These are phyloP conservation scores for Calonectria pseudoturangicola DNA, from an alignment of 2,329 filamentous ascomycete genomes.

Conservation along the genomic window DNA sequence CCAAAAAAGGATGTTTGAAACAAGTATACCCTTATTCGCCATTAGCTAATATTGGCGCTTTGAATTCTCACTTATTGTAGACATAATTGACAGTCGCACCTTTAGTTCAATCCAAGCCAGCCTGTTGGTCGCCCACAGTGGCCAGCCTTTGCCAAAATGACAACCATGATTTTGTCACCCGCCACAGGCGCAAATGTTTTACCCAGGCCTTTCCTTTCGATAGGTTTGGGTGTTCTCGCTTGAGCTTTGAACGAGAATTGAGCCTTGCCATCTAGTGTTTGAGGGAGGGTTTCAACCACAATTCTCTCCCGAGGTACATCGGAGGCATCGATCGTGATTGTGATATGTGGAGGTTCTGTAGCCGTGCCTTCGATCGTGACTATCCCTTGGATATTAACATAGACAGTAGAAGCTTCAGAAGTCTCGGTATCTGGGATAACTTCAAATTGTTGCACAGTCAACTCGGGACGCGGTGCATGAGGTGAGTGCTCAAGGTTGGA, in stretches of 20 bases:
- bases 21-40: too few relatives aligned
- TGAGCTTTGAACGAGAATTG: constrained; percentile 22
- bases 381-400: not conserved
- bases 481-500: not conserved
- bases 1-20: too few relatives aligned
- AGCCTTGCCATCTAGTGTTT: not conserved
- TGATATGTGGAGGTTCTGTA: not conserved
- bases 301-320: constrained; percentile 1
- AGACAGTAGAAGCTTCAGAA: not conserved
- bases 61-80: not conserved
- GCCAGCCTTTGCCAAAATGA: constrained; percentile 23
- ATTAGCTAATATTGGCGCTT: too few relatives aligned
- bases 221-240: not conserved
- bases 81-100: too few relatives aligned
- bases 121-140: constrained; percentile 24
- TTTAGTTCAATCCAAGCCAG: constrained; percentile 36
- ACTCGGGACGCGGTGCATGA: not conserved
- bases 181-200: constrained; percentile 24
- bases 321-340: constrained; percentile 22
- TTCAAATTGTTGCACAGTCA: constrained; percentile 12
- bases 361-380: not conserved
- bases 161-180: constrained; percentile 37
- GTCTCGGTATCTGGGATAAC: not conserved
- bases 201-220: constrained; percentile 24
- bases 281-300: not conserved